Conservation (phyloP, 2,329 filamentous ascomycete species). For the Neofusicoccum laricinum region DNA sequence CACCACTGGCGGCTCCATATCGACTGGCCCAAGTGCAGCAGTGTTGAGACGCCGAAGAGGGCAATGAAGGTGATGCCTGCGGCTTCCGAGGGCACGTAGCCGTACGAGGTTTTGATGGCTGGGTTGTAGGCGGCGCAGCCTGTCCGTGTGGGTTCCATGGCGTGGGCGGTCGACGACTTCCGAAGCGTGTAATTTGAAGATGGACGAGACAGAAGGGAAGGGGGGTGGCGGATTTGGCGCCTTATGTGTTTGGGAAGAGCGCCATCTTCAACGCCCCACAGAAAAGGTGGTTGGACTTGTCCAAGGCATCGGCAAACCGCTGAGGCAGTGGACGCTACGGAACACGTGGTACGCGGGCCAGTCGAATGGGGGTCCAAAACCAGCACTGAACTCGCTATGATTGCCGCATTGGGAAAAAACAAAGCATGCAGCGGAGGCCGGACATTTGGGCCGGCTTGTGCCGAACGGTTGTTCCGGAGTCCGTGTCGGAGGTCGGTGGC, state of each 20-base stretch:
- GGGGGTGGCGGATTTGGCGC: background rate
- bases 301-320: background rate
- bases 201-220: background rate
- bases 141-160: background rate
- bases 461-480: background rate
- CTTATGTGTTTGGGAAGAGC: background rate
- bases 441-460: background rate
- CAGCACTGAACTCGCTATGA: background rate
- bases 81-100: constrained; percentile 10
- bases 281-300: background rate
- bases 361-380: no score
- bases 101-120: background rate
- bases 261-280: background rate
- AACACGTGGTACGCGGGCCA: background rate
- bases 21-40: background rate
- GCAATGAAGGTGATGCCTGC: constrained; percentile 4
- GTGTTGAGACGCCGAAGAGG: background rate
- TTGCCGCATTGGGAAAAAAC: background rate
- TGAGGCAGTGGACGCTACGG: background rate
- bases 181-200: background rate
- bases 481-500: background rate
- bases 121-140: background rate
- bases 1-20: background rate
- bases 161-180: background rate
- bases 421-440: background rate